Base-by-base conservation (phyloP, 139 green algal species). In the Chlamydomonas urium region DNA sequence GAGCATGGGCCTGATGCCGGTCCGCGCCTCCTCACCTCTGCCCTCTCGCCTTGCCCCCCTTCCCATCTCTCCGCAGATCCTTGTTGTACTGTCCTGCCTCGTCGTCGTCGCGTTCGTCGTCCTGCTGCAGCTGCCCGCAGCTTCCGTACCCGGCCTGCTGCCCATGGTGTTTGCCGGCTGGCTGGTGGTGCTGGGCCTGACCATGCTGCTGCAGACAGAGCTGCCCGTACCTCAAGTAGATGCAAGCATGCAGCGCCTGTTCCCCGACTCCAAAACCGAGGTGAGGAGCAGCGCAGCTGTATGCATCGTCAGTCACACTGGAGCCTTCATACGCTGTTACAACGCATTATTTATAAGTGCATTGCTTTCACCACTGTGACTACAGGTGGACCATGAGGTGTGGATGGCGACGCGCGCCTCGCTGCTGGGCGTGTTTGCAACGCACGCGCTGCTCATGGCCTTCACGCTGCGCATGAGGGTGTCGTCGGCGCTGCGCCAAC, bases 401-500 rank as follows among this genome's bases (percentile, higher is more conserved):
- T 70, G 56, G 23, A 71, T 78, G 6, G 79, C 86, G 35, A 77
- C 75, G 29, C 85, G 87, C 68, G 81, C 86, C 1, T 77, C 83
- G 3, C 71, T 97, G 48, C 53, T 96, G 53, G 89, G 87, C 26
- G 79, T 95, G 6, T 93, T 88, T 75, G 89, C 89, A 2, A 84
- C 88, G 3, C 76, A 97, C 47, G 86, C 90, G 2, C 75, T 96
- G 58, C 77, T 97, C 37, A 80, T 98, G 48, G 92, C 94, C 0
- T 91, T 99, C 47, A 83, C 86, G 29, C 75, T 97, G 0, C 98
- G 98, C 88, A 85, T 99, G 33, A 88, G 87, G 47, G 38, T 96
- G 65, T 72, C 73, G 19, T 70, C 74, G 1, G 84, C 83, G 23
- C 74, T 87, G 26, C 70, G 72, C 14, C 47, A 48, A 23, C 59